Evolutionary conservation across 768 basidiomycete genomes (phyloP), one percentile per base, ranked within the genome.

Genomic region (Lactifluus piperatus): DNA sequence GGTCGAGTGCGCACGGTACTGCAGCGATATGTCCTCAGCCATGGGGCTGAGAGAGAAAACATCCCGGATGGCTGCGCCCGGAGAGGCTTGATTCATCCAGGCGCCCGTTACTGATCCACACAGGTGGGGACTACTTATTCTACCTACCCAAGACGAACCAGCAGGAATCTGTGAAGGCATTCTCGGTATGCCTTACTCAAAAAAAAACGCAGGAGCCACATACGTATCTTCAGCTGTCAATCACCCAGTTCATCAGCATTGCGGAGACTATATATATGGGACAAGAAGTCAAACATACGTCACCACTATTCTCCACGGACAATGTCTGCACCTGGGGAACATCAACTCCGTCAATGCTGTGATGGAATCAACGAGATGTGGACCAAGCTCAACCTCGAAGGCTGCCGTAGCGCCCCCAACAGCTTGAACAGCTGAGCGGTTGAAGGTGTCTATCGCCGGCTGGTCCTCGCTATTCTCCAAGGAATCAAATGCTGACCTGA

Each of bases 181-280:
- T 39, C 11, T 48, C 16, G n/a, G 45, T 36, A 27, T 9, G 26
- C 7, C 1, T 6, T 14, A 22, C 14, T 18, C n/a, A n/a, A n/a
- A n/a, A 54, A 30, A 55, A 26, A 18, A n/a, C 22, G 7, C 18
- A 47, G 16, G 41, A 29, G 18, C 10, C 3, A 54, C 58, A 26
- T 48, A 60, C 58, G 41, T 60, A 55, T 60, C 22, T 27, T 51
- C 30, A 60, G 43, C 58, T 60, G 29, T 49, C 32, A 37, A 22
- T 2, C 5, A 9, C 5, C 1, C 20, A 20, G 18, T 16, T 44
- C 16, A 57, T 39, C 16, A 24, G n/a, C 16, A 49, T 39, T 20
- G 5, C 27, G 22, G 20, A 9, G 11, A 41, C 32, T 37, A 13
- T n/a, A n/a, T n/a, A n/a, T 5, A 9, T 7, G 18, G 13, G 26